These are phyloP conservation scores for Mucor saturninus DNA, from an alignment of 371 early-diverging fungal species.

Conservation along the genomic window DNA sequence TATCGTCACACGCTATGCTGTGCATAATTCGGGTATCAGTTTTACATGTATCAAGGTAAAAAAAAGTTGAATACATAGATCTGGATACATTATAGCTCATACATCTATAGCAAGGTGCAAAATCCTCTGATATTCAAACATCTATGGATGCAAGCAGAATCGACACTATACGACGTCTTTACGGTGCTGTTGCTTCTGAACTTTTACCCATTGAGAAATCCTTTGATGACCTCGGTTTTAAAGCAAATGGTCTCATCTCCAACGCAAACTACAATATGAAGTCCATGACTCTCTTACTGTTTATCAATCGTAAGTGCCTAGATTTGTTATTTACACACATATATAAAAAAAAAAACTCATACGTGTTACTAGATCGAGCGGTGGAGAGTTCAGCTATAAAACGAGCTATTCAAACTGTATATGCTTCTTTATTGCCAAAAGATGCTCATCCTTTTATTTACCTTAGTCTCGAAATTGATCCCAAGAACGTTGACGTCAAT, in stretches of 20 bases:
- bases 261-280: conserved; percentile 86
- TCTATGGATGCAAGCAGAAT: conserved; percentile 56
- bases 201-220: conserved; percentile 61
- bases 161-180: conserved; percentile 81
- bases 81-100: neutral
- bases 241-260: conserved; percentile 73
- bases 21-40: conserved; percentile 84
- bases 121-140: conserved; percentile 79
- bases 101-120: conserved; percentile 53
- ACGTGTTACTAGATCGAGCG: conserved; percentile 64
- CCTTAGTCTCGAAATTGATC: conserved; percentile 81
- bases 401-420: conserved; percentile 79
- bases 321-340: neutral
- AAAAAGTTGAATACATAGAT: too few relatives aligned
- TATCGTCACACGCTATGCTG: conserved; percentile 86
- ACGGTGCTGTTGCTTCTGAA: conserved; percentile 82
- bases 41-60: conserved; percentile 80
- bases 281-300: conserved; percentile 81
- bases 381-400: conserved; percentile 87
- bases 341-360: neutral
- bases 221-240: conserved; percentile 53
- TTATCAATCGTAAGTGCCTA: conserved; percentile 86
- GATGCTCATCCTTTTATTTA: conserved; percentile 92
- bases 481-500: conserved; percentile 95
- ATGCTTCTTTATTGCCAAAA: conserved; percentile 83